These are phyloP conservation scores for Zoysia pacifica DNA, from an alignment of 176 grass and related monocot species.

Conservation along the genomic window DNA sequence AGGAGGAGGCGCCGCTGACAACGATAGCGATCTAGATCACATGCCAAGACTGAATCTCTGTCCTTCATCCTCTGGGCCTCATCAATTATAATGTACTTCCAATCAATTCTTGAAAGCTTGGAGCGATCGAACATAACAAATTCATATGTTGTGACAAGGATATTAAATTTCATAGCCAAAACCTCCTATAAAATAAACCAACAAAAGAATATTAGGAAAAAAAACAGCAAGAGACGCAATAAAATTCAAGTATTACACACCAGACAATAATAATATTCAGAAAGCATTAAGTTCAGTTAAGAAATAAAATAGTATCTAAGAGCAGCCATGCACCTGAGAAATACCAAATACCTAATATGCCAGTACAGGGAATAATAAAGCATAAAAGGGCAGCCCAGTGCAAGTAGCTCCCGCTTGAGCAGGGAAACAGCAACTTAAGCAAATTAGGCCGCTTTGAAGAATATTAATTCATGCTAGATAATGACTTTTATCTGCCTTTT, in stretches of 20 bases:
- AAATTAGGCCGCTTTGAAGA: neutral
- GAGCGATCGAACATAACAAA: constrained; percentile 98
- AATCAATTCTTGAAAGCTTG: constrained; percentile 96
- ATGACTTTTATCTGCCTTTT: no score
- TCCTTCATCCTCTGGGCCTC: constrained; percentile 99
- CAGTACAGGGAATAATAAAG: neutral
- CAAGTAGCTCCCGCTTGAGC: no score
- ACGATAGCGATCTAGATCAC: constrained; percentile 93
- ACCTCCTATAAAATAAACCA: constrained; percentile 66
- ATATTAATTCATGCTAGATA: no score
- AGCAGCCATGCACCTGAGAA: neutral
- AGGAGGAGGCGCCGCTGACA: constrained; percentile 95
- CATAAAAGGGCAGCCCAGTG: neutral
- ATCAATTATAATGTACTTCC: constrained; percentile 99
- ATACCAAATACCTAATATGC: neutral
- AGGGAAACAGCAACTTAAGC: neutral
- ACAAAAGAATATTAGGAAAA: constrained; percentile 17
- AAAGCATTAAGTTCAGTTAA: neutral
- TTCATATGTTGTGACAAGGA: constrained; percentile 99
- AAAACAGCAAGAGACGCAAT: neutral
- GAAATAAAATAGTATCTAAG: neutral
- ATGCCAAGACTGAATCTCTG: constrained; percentile 91
- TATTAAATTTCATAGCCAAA: constrained; percentile 93
- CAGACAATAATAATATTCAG: neutral
- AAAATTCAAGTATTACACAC: neutral